These are phyloP conservation scores for Telfairia occidentalis DNA, from an alignment of 331 rosid species.

Conservation along the genomic window DNA sequence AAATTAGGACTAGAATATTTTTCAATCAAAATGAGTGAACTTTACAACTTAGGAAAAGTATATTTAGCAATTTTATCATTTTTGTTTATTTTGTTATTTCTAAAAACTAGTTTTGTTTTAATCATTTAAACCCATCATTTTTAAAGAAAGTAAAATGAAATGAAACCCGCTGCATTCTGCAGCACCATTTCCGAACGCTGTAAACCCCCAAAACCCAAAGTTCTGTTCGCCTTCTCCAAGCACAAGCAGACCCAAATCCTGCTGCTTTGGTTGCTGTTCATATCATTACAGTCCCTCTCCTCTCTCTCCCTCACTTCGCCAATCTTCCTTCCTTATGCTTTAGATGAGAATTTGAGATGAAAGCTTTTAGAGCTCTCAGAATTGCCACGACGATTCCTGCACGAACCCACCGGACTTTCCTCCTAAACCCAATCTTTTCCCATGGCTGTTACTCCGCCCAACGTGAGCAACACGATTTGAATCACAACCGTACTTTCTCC, in stretches of 20 bases:
- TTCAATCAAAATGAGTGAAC: no score
- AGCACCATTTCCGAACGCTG: neutral
- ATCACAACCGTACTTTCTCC: constrained; percentile 17
- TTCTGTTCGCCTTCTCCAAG: neutral
- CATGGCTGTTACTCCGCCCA: constrained; percentile 41
- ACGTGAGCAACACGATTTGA: constrained; percentile 35
- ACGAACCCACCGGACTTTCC: constrained; percentile 9
- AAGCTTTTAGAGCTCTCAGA: constrained; percentile 38
- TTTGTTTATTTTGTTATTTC: neutral
- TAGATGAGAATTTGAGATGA: constrained; percentile 27
- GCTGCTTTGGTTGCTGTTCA: neutral
- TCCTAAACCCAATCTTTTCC: constrained; percentile 10
- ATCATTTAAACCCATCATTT: no score
- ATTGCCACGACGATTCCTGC: constrained; percentile 23
- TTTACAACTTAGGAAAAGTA: neutral
- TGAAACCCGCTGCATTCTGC: neutral
- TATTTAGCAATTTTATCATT: no score
- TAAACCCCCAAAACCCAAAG: constrained; percentile 9
- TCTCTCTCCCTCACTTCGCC: neutral
- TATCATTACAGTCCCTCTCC: neutral
- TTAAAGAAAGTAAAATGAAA: neutral
- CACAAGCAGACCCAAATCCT: neutral
- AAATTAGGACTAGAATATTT: neutral
- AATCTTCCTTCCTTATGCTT: neutral
- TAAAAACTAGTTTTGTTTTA: no score